Evolutionary conservation across 78 protist species (phyloP).

Genomic region (Dictyostelium intermedium): DNA sequence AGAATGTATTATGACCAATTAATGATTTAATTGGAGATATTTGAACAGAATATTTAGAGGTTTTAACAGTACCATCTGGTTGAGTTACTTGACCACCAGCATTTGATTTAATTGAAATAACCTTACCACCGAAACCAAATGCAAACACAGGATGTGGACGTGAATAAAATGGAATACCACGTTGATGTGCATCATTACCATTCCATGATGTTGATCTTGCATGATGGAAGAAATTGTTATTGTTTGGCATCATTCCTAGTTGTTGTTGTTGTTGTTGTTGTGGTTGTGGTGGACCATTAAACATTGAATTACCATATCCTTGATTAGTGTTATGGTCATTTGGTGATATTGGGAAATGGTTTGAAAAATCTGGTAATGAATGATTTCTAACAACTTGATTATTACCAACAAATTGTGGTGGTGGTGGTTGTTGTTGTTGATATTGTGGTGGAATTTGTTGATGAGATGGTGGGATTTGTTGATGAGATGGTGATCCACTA

Average conservation of each 20-base stretch:
- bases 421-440: background rate
- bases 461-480: background rate
- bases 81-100: background rate
- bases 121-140: constrained; percentile 80
- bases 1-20: background rate
- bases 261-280: background rate
- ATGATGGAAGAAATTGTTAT: background rate
- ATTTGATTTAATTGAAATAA: constrained; percentile 9
- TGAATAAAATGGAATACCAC: constrained; percentile 2
- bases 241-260: background rate
- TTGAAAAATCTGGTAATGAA: constrained; percentile 24
- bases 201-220: constrained; percentile 33
- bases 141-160: constrained; percentile 77
- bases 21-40: background rate
- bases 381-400: constrained; percentile 8
- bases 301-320: background rate
- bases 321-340: background rate
- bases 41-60: constrained; percentile 1
- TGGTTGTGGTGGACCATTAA: background rate
- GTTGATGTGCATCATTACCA: constrained; percentile 13
- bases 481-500: constrained; percentile 33
- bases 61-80: background rate
- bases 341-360: constrained; percentile 16
- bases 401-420: background rate
- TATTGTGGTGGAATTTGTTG: background rate